Percentiles rank a stretch among this genome's conserved stretches.
phyloP scores from a whole-genome alignment of 2,329 filamentous ascomycete species.

The Neofusicoccum sp. region DNA sequence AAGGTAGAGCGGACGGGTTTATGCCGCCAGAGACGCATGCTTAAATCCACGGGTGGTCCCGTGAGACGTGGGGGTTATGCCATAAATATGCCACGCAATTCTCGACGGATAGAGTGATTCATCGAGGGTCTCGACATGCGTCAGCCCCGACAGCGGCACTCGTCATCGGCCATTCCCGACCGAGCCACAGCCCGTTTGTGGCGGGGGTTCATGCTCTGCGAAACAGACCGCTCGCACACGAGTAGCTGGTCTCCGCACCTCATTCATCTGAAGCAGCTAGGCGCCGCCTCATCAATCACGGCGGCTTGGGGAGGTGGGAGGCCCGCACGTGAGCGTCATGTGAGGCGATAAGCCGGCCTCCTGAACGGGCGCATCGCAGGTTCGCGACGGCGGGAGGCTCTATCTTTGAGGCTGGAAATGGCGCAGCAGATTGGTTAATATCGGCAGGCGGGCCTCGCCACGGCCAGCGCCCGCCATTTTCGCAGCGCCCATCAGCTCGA shows the following conservation, averaged over 20 bases:
- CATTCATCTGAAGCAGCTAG: slow-evolving; percentile 19
- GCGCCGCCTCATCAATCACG: not conserved
- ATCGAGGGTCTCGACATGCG: not conserved
- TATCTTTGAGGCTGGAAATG: slow-evolving; percentile 1
- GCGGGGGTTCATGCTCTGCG: slow-evolving; percentile 9
- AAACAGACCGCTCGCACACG: slow-evolving; percentile 15
- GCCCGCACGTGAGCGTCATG: not conserved
- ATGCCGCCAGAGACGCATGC: not conserved
- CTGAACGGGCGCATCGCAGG: not conserved
- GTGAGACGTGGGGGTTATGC: not conserved
- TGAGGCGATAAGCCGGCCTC: not conserved
- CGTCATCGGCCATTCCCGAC: not conserved
- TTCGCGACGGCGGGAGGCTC: not conserved
- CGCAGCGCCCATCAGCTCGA: slow-evolving; percentile 10
- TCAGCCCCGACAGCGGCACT: not conserved
- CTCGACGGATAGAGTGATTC: not conserved
- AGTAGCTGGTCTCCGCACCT: slow-evolving; percentile 8
- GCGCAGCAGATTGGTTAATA: slow-evolving; percentile 17
- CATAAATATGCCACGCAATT: not conserved
- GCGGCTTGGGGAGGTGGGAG: not conserved
- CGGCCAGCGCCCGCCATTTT: not conserved
- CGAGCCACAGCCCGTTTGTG: not conserved
- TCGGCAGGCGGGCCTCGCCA: slow-evolving; percentile 14
- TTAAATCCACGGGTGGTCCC: not conserved
- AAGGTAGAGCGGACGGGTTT: not conserved